A percentile compares a stretch with the other conserved stretches of the same genome.
Evolutionary conservation across 2,329 filamentous ascomycete species (phyloP).

Genomic region (Fusarium odoratissimum): DNA sequence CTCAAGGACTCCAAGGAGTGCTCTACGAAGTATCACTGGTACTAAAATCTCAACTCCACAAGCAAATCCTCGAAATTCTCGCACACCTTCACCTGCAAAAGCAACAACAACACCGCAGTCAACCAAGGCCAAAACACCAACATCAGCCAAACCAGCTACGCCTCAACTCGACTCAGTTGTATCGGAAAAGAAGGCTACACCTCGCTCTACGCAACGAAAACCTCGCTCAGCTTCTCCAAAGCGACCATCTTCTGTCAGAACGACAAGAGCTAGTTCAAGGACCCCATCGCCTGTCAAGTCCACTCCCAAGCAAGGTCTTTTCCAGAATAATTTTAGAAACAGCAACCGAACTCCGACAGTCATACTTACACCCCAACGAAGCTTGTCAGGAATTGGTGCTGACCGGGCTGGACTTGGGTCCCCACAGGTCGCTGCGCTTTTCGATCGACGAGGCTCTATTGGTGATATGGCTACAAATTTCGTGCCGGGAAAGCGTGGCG

Average conservation of each 20-base stretch:
- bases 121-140: conserved; percentile 40
- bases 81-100: conserved; percentile 45
- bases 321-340: conserved; percentile 64
- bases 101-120: conserved; percentile 37
- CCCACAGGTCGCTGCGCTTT: conserved; percentile 76
- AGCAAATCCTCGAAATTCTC: conserved; percentile 30
- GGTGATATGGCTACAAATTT: conserved; percentile 74
- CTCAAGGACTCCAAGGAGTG: conserved; percentile 63
- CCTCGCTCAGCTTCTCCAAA: conserved; percentile 39
- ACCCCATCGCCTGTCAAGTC: conserved; percentile 43
- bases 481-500: conserved; percentile 62
- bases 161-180: conserved; percentile 34
- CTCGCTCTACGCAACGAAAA: conserved; percentile 16
- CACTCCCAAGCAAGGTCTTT: conserved; percentile 55
- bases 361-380: conserved; percentile 66
- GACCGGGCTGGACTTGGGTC: conserved; percentile 80
- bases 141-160: conserved; percentile 41
- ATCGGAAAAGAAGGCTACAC: conserved; percentile 19
- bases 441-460: conserved; percentile 78
- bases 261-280: conserved; percentile 29
- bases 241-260: conserved; percentile 14
- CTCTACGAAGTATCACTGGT: conserved; percentile 60
- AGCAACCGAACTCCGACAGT: conserved; percentile 72
- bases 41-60: conserved; percentile 56
- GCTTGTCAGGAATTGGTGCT: conserved; percentile 75